Conservation (phyloP, 768 basidiomycete species). For the Mycena chlorophos region DNA sequence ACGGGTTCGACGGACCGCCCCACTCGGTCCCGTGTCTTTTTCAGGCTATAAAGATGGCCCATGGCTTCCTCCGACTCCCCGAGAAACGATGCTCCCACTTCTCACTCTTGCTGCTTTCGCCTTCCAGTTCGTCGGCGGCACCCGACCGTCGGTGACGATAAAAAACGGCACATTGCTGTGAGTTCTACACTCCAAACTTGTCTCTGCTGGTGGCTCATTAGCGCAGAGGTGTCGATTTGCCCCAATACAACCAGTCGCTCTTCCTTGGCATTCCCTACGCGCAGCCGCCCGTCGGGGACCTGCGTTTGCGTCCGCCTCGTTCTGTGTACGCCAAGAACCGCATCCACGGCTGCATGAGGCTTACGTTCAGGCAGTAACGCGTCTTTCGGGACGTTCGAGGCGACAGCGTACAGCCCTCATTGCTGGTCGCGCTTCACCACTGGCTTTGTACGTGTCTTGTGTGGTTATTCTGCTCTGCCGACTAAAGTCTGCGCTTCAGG, state of each 20-base stretch:
- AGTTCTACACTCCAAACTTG: background rate
- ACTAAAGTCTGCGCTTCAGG: background rate
- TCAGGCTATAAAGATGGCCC: too few species aligned
- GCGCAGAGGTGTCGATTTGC: constrained; percentile 14
- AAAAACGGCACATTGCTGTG: constrained; percentile 18
- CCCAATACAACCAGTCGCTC: constrained; percentile 30
- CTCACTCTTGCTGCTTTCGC: constrained; percentile 4
- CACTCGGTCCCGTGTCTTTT: too few species aligned
- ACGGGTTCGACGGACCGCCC: too few species aligned
- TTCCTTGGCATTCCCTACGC: constrained; percentile 39
- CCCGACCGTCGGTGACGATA: constrained; percentile 20
- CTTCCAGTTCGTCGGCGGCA: constrained; percentile 3
- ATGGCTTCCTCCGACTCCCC: background rate
- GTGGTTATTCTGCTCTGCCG: background rate
- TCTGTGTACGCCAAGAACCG: constrained; percentile 24
- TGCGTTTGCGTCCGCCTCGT: constrained; percentile 36
- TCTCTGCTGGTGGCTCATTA: background rate
- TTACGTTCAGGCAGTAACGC: constrained; percentile 27
- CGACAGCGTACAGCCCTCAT: constrained; percentile 19
- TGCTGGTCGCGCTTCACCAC: constrained; percentile 20
- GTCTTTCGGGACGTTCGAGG: constrained; percentile 29
- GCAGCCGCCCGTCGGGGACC: constrained; percentile 34
- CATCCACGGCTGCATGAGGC: constrained; percentile 27
- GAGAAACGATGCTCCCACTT: background rate
- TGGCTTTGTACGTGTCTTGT: constrained; percentile 10